Evolutionary conservation across 768 basidiomycete genomes (phyloP), one percentile per base, ranked within the genome.

Genomic region (Exsudoporus frostii): DNA sequence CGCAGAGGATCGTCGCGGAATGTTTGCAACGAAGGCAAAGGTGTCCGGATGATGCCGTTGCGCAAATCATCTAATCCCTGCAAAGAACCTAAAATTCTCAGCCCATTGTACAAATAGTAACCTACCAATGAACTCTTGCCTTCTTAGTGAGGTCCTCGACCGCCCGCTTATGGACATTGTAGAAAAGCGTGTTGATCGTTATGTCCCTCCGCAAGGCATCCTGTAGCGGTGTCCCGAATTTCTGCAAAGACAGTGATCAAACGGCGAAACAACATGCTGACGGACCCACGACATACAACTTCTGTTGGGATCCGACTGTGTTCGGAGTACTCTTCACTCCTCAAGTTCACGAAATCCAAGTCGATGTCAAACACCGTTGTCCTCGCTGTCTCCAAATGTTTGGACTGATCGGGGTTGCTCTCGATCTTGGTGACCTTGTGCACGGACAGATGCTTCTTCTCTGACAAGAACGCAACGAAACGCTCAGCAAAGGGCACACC

Each of bases 111-210:
- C n/a, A 29, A 13, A 39, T 5, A 38, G 44, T 10, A 27, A 25
- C 48, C 29, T 7, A 29, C 3, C 33, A 27, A 51, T 5, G 25
- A 27, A 53, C n/a, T 25, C 54, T 29, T 65, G 87, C 92, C 79
- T 85, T 87, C 61, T 77, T 80, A 1, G 93, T 96, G 62, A 80
- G 80, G 66, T 99, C 97, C 65, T 99, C 97, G 3, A 99, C 86
- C 4, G 73, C 59, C 14, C 84, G 80, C 1, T 87, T 85, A 63
- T 97, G 93, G 1, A 99, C 81, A 59, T 99, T 98, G 74, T 95
- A 98, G 73, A 98, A 98, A 7, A 99, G 74, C 0, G 96, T 76
- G 65, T 99, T 99, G 69, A 99, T 97, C 1, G 97, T 98, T 27
- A 89, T 83, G 68, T 99, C 97, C 62, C 97, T 78, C 48, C 97